A percentile compares a stretch with the other conserved stretches of the same genome.
Evolutionary conservation across 2,329 filamentous ascomycete genomes (phyloP).

Genomic region (Fusarium xylarioides): DNA sequence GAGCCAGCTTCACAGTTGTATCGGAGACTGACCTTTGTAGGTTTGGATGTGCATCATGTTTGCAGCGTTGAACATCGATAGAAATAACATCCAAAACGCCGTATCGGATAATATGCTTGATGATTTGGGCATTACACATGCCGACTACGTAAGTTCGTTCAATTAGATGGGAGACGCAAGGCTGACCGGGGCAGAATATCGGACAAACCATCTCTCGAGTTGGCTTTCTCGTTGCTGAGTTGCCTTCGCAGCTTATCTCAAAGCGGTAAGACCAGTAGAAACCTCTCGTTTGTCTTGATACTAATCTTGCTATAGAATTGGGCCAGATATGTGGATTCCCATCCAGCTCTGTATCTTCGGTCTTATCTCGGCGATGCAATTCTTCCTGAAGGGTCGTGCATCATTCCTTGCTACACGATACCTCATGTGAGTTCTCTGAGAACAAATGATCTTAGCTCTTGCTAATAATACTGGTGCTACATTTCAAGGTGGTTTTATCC

Average conservation of each 20-base stretch:
- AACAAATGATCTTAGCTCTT: rapidly evolving
- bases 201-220: conserved; percentile 26
- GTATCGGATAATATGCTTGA: conserved; percentile 50
- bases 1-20: rapidly evolving
- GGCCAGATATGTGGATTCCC: conserved; percentile 61
- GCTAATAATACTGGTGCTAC: background rate
- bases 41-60: conserved; percentile 40
- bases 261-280: background rate
- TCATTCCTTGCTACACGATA: conserved; percentile 44
- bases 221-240: conserved; percentile 20
- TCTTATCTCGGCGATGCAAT: conserved; percentile 46
- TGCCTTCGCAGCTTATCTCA: conserved; percentile 10
- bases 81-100: conserved; percentile 49
- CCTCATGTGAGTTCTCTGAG: background rate
- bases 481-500: background rate
- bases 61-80: conserved; percentile 49
- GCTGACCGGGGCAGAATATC: background rate
- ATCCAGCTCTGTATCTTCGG: conserved; percentile 54
- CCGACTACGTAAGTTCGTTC: conserved; percentile 2
- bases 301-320: conserved; percentile 37
- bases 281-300: too few species aligned
- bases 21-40: conserved; percentile 9
- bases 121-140: conserved; percentile 34
- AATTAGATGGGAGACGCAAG: rapidly evolving
- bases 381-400: conserved; percentile 45